phyloP scores from a whole-genome alignment of 148 eudicot species.

The Persicaria tinctoria region DNA sequence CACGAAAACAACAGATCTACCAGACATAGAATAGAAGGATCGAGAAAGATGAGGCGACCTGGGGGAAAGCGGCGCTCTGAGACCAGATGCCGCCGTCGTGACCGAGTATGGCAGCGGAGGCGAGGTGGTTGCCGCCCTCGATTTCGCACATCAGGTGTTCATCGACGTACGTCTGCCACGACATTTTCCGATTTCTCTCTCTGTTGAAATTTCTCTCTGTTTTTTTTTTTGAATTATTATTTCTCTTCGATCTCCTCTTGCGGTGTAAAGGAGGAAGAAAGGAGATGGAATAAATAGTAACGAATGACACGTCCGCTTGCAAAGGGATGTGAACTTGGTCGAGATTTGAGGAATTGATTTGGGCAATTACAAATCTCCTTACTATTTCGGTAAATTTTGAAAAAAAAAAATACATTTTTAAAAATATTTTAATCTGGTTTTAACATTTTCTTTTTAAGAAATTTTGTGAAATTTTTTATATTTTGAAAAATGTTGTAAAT shows the following conservation, averaged over 20 bases:
- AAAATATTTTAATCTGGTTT: too few species aligned
- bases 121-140: slow-evolving; percentile 2
- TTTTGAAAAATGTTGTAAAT: too few species aligned
- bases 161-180: slow-evolving; percentile 14
- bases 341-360: too few species aligned
- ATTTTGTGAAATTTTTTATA: too few species aligned
- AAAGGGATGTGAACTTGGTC: too few species aligned
- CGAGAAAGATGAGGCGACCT: slow-evolving; percentile 5
- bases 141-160: slow-evolving; percentile 12
- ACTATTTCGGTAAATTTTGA: too few species aligned
- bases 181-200: slow-evolving; percentile 8
- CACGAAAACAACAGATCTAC: neutral
- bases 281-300: neutral
- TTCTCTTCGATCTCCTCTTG: neutral
- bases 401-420: too few species aligned
- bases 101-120: slow-evolving; percentile 14
- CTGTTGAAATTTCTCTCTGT: neutral
- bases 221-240: neutral
- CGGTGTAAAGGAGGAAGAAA: neutral
- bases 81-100: slow-evolving; percentile 12
- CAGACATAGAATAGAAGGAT: neutral
- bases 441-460: too few species aligned
- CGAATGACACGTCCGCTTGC: too few species aligned
- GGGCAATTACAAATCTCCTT: too few species aligned
- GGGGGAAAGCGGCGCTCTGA: slow-evolving; percentile 10